Base-by-base conservation (phyloP, 306 rosid genomes). In the Inga leiocalycina region DNA sequence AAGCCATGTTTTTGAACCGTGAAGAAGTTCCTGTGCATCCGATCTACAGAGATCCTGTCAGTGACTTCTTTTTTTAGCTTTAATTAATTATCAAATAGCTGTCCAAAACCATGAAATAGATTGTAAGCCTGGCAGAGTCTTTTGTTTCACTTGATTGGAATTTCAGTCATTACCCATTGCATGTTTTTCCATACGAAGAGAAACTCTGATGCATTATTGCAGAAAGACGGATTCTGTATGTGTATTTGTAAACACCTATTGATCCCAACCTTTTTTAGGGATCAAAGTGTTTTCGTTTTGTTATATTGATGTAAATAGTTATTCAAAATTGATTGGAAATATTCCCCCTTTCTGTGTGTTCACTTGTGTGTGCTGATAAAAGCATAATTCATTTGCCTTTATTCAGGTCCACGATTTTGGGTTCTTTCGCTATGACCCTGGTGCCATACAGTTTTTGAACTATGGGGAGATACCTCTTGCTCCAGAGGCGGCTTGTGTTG, bases 21-120 rank as follows among this genome's bases (percentile, higher is more conserved):
- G 99, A 95, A 91, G 99, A 95, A 84, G 91, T 95, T 88, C 96
- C 99, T 6, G 92, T 95, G 74, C 92, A 90, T 83, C 98, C 99
- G 37, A 80, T 96, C 56, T 96, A 92, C 83, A 90, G 99, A 87
- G 99, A 96, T 88, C 99, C 97, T 66, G 99, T 96, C 61, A 91
- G 98, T 85, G 68, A 46, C 70, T 73, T 74, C 56, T 17, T 11
- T 6, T 61, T 57, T 62, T 65, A 4, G 78, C 72, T 72, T 39
- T 6, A 39, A 39, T 80, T 48, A 68, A 57, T 70, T 75, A 56
- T 75, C 79, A 24, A 8, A 44, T 11, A 45, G 65, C 24, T 77
- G 56, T 45, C n/a, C 13, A 27, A 13, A 46, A 77, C 52, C 20
- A 44, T 64, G 8, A 51, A 79, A 12, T 74, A 22, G 46, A 73